These are phyloP conservation scores for Trichoderma virens DNA, from an alignment of 495 filamentous ascomycete species.

Conservation along the genomic window DNA sequence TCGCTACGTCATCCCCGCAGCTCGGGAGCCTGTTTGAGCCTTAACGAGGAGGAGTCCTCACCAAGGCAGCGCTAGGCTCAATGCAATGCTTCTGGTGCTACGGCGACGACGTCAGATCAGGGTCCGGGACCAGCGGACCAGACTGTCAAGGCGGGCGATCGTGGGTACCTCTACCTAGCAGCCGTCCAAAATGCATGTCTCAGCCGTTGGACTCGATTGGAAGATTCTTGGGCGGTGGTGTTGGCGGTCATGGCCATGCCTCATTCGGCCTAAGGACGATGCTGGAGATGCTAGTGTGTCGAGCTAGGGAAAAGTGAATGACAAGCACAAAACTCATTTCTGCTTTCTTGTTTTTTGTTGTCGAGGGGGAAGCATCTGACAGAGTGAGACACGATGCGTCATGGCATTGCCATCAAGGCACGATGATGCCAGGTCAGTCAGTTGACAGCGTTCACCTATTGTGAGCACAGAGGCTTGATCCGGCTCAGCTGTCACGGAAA, in stretches of 20 bases:
- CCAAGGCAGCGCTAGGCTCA: background rate
- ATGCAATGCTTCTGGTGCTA: background rate
- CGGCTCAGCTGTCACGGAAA: too few relatives aligned
- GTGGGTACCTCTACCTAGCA: background rate
- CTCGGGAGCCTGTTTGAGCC: conserved; percentile 1
- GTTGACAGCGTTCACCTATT: too few relatives aligned
- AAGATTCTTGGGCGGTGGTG: background rate
- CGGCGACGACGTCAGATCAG: background rate
- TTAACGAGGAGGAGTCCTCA: background rate
- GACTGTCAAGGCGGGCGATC: background rate
- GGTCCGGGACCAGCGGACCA: background rate
- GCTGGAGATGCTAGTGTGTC: background rate
- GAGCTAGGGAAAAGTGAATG: background rate
- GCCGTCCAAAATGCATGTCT: background rate
- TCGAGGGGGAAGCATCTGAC: too few relatives aligned
- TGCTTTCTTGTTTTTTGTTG: background rate
- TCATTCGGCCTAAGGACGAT: background rate
- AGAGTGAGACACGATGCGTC: too few relatives aligned
- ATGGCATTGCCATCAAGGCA: too few relatives aligned
- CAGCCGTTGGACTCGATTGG: background rate
- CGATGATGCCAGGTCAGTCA: too few relatives aligned
- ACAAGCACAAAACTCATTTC: background rate
- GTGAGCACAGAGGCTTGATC: too few relatives aligned
- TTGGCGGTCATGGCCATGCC: background rate
- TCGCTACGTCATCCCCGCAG: conserved; percentile 12